phyloP scores from a whole-genome alignment of 306 rosid species.

The Begonia peltatifolia region DNA sequence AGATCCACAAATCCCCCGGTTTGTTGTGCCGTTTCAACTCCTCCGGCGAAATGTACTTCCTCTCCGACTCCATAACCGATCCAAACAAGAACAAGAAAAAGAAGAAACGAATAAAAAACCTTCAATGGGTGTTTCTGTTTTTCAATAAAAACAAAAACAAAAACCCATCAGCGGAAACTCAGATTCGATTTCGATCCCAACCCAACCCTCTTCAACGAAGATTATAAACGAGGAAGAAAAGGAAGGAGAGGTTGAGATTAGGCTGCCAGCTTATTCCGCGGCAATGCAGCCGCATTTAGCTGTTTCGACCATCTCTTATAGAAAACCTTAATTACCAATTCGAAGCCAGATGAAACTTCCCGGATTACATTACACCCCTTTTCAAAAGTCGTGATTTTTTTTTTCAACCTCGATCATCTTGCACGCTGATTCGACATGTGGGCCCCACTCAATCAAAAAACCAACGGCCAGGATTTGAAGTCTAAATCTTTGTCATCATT shows the following conservation, averaged over 20 bases:
- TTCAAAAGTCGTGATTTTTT: too few species aligned
- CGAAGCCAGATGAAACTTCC: too few species aligned
- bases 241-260: not conserved
- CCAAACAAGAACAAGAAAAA: not conserved
- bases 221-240: not conserved
- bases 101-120: not conserved
- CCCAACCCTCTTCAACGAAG: not conserved
- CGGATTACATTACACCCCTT: too few species aligned
- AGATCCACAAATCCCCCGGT: conserved; percentile 23
- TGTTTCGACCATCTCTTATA: too few species aligned
- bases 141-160: not conserved
- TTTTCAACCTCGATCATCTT: too few species aligned
- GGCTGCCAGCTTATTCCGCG: not conserved
- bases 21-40: conserved; percentile 23
- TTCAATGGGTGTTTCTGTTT: not conserved
- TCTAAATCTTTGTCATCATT: too few species aligned
- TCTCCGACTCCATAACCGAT: conserved; percentile 11
- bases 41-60: conserved; percentile 17
- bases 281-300: not conserved
- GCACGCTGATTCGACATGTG: too few species aligned
- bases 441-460: too few species aligned
- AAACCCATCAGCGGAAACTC: not conserved
- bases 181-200: not conserved
- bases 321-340: too few species aligned
- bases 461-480: too few species aligned